phyloP scores from a whole-genome alignment of 2,329 filamentous ascomycete genomes.

The Biscogniauxia mediterranea region DNA sequence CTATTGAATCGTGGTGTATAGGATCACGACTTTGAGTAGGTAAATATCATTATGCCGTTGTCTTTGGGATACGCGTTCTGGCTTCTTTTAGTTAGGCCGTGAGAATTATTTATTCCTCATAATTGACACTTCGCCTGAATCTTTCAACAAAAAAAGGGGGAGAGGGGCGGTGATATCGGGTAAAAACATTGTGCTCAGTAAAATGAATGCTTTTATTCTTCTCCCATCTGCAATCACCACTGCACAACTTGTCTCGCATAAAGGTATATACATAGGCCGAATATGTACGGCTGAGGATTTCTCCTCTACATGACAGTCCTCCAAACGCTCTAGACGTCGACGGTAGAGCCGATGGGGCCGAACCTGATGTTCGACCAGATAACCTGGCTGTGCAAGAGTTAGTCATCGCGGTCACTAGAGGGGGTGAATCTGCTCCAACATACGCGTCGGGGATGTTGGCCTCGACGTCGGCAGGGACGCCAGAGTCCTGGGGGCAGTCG shows the following conservation, averaged over 20 bases:
- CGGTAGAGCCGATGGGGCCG: conserved; percentile 48
- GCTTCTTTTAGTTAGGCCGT: too few relatives aligned
- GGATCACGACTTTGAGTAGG: too few relatives aligned
- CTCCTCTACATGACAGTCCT: not conserved
- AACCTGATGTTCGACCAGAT: conserved; percentile 50
- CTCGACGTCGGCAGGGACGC: conserved; percentile 47
- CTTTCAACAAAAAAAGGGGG: too few relatives aligned
- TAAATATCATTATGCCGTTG: too few relatives aligned
- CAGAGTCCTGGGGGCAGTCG: conserved; percentile 45
- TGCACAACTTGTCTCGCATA: not conserved
- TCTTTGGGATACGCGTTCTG: too few relatives aligned
- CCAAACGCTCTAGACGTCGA: conserved; percentile 23
- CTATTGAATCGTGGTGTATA: too few relatives aligned
- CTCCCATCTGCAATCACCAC: not conserved
- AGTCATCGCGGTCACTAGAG: not conserved
- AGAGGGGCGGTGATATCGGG: too few relatives aligned
- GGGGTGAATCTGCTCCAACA: conserved; percentile 5
- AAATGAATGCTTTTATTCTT: not conserved
- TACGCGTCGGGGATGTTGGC: conserved; percentile 36
- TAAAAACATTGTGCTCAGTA: not conserved
- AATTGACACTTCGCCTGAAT: too few relatives aligned
- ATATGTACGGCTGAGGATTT: conserved; percentile 15
- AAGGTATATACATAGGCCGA: conserved; percentile 18
- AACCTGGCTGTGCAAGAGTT: conserved; percentile 36
- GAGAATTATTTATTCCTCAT: too few relatives aligned